Conservation (phyloP, 2,329 filamentous ascomycete genomes). For the Penicillium sp. region DNA sequence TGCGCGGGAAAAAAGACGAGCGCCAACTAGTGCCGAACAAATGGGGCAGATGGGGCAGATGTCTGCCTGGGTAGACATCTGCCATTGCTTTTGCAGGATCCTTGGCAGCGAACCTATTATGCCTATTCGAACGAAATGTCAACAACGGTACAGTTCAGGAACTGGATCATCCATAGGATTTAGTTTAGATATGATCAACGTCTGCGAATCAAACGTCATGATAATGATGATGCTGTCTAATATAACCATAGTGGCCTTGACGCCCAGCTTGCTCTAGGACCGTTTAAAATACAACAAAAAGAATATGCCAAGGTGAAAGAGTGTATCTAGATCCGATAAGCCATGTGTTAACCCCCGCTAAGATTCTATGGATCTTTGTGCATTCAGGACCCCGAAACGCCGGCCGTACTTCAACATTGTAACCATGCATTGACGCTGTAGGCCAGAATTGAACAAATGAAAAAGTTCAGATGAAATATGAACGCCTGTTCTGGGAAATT, state of each 20-base stretch:
- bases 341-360: neutral
- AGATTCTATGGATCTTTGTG: neutral
- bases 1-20: no score
- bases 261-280: neutral
- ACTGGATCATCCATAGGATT: no score
- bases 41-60: no score
- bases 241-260: neutral
- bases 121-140: no score
- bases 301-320: neutral
- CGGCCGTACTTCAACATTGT: neutral
- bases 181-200: no score
- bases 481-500: constrained; percentile 1
- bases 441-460: neutral
- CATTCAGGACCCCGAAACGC: neutral
- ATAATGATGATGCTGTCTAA: neutral
- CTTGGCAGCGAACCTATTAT: no score
- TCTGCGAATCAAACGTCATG: neutral
- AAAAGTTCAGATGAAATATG: neutral
- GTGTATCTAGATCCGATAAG: neutral
- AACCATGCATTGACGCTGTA: neutral
- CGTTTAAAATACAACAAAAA: neutral
- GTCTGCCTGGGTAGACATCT: no score
- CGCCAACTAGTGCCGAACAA: no score
- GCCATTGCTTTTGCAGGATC: no score
- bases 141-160: no score